phyloP scores from a whole-genome alignment of 768 basidiomycete species.

The Leccinum broughii region DNA sequence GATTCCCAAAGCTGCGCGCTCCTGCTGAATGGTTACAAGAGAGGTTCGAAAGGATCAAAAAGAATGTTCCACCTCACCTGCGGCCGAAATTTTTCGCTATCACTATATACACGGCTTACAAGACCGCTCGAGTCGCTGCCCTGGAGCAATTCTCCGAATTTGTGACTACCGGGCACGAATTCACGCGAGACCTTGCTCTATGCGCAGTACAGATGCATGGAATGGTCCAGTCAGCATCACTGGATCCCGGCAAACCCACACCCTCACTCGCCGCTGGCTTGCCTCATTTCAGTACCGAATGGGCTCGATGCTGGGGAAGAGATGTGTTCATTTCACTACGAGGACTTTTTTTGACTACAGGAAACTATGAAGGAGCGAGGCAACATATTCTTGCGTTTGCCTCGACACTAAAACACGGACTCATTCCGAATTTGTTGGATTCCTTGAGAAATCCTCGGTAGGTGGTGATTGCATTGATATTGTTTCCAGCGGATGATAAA shows the following conservation, averaged over 20 bases:
- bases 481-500: not conserved
- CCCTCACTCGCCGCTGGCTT: constrained; percentile 93
- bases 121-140: constrained; percentile 78
- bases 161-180: constrained; percentile 77
- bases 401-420: constrained; percentile 90
- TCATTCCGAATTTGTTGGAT: constrained; percentile 95
- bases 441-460: constrained; percentile 83
- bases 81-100: constrained; percentile 97
- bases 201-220: constrained; percentile 91
- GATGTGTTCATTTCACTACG: constrained; percentile 92
- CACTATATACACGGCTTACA: constrained; percentile 88
- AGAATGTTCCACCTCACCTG: constrained; percentile 77
- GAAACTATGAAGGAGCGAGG: constrained; percentile 82
- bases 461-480: constrained; percentile 13
- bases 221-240: constrained; percentile 83
- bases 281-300: constrained; percentile 89
- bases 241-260: constrained; percentile 67
- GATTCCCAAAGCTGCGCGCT: constrained; percentile 65
- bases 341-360: constrained; percentile 92
- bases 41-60: constrained; percentile 81
- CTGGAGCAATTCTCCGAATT: constrained; percentile 91
- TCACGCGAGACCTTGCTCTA: constrained; percentile 88
- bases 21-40: constrained; percentile 85
- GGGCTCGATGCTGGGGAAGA: constrained; percentile 98
- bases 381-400: constrained; percentile 92